Evolutionary conservation across 108 stramenopile species (phyloP).

Genomic region (Pseudonitzschia multiseries): DNA sequence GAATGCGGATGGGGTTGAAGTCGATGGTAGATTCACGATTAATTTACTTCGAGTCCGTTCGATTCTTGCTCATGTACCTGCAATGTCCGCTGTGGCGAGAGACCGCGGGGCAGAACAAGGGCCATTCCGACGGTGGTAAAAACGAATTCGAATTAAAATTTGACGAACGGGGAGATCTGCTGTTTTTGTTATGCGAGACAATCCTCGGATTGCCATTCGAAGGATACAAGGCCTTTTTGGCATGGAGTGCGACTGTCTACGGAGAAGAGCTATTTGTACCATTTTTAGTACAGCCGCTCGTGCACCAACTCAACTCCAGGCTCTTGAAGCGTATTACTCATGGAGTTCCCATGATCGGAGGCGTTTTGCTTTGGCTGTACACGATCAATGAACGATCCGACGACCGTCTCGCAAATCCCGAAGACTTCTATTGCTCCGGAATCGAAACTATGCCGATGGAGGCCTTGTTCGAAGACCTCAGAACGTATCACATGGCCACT

Average conservation of each 20-base stretch:
- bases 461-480: conserved; percentile 58
- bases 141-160: conserved; percentile 12
- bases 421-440: conserved; percentile 65
- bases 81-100: conserved; percentile 55
- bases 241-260: conserved; percentile 54
- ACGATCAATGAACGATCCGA: conserved; percentile 42
- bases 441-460: conserved; percentile 56
- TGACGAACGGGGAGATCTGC: conserved; percentile 32
- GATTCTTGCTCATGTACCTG: conserved; percentile 65
- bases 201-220: conserved; percentile 49
- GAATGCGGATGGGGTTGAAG: conserved; percentile 60
- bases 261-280: conserved; percentile 46
- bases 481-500: conserved; percentile 42
- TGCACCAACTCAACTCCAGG: conserved; percentile 42
- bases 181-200: conserved; percentile 40
- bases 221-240: conserved; percentile 53
- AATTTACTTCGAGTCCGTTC: conserved; percentile 65
- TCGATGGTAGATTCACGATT: conserved; percentile 45
- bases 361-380: conserved; percentile 68
- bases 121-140: conserved; percentile 3
- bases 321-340: conserved; percentile 19
- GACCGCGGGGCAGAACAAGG: not conserved
- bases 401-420: conserved; percentile 37
- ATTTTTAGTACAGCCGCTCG: conserved; percentile 62
- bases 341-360: conserved; percentile 58